Base-by-base conservation (phyloP, 257 asterid species). In the Nicotiana tomentosiformis region DNA sequence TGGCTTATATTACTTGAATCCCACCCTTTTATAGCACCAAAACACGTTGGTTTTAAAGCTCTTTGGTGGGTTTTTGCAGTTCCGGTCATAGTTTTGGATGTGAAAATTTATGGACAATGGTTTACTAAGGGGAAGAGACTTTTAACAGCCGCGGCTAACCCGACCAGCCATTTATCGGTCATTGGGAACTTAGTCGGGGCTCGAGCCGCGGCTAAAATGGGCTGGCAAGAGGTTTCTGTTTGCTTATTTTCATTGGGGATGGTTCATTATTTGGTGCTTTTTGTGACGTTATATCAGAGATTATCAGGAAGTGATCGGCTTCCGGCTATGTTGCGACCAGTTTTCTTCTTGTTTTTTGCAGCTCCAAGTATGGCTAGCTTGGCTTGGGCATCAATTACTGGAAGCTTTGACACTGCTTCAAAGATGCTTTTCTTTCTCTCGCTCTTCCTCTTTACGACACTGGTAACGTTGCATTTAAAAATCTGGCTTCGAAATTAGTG, bases 341-440 rank as follows among this genome's bases (percentile, higher is more conserved):
- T 87, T 10, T 89, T 91, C 77, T 93, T 86, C 85, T 83, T 91
- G 10, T 91, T 91, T 84, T 87, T 87, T 23, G 94, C 93, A 1
- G 96, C 93, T 10, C 96, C 96, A 15, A 91, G 97, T 88, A 88
- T 86, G 72, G 96, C 96, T 0, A 91, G 93, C 82, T 77, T 91
- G 87, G 92, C 96, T 32, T 93, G 96, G 97, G 90, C 90, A 77
- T 87, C 97, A 9, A 89, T 93, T 23, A 53, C 88, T 3, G 92
- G 93, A 66, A 88, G 86, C 77, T 93, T 93, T 66, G 97, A 91
- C 74, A 87, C 84, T 6, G 85, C 83, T 1, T 77, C 93, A 2
- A 93, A 90, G 90, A 93, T 93, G 97, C 90, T 93, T 1, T 93
- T 90, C 43, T 93, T 84, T 84, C 93, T 93, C 74, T 89, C 97